Evolutionary conservation across 257 asterid species (phyloP).

Genomic region (Scutellaria barbata): DNA sequence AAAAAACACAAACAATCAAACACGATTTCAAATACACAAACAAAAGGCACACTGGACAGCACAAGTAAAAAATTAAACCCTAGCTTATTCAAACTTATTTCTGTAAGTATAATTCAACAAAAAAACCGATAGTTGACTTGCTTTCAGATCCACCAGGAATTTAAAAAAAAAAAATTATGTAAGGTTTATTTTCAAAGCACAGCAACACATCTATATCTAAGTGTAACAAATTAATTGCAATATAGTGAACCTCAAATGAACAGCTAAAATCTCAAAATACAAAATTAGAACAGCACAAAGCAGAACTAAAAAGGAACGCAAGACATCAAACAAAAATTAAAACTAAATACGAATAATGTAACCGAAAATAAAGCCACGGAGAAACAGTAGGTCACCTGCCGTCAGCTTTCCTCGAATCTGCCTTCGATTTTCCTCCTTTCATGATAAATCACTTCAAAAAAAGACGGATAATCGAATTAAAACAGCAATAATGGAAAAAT

Average conservation of each 20-base stretch:
- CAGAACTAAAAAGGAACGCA: not conserved
- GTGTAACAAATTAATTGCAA: not conserved
- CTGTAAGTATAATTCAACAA: no score
- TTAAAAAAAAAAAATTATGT: no score
- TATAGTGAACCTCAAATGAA: not conserved
- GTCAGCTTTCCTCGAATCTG: constrained; percentile 55
- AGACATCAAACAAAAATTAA: not conserved
- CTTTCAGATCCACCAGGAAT: constrained; percentile 12
- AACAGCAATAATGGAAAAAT: not conserved
- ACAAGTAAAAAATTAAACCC: not conserved
- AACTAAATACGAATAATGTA: not conserved
- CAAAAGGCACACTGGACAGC: not conserved
- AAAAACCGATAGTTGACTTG: not conserved
- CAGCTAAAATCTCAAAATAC: not conserved
- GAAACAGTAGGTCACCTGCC: constrained; percentile 47
- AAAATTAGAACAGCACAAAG: not conserved
- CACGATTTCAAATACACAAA: not conserved
- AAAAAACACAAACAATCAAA: not conserved
- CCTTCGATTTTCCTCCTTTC: constrained; percentile 72
- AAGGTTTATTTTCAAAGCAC: not conserved
- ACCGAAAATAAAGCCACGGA: not conserved
- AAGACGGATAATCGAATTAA: not conserved
- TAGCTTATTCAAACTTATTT: not conserved
- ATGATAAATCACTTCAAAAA: constrained; percentile 39
- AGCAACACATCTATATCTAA: constrained; percentile 21